Base-by-base conservation (phyloP, 805 yeast species). In the Yarrowia sp. region DNA sequence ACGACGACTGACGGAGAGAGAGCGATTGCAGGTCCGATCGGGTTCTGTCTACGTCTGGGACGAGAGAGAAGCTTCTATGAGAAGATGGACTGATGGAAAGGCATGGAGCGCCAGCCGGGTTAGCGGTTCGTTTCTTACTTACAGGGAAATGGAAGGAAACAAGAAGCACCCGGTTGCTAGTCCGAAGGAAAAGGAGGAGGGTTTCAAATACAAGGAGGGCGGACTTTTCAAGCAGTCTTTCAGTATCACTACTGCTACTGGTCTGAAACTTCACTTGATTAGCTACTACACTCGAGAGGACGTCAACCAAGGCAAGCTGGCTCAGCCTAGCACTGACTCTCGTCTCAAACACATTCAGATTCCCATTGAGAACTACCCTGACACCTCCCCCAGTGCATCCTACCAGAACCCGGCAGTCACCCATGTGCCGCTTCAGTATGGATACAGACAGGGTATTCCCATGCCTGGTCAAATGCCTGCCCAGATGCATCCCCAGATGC, bases 21-120 rank as follows among this genome's bases (percentile, higher is more conserved):
- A 89, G 75, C 77, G 90, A 45, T 74, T 80, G 16, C 79, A 78
- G 38, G 88, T 89, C 48, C 76, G 77, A 38, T 82, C 87, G 12
- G 91, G 91, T 8, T 81, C 87, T 3, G 83, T 89, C 1, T 89
- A 85, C 72, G 84, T 88, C 12, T 89, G 92, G 92, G 88, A 86
- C 75, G 93, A 89, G 75, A 79, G 82, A 16, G 88, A 86, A 72
- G 86, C 90, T 53, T 89, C 87, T 19, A 88, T 89, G 87, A 83
- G 86, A 72, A 78, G 93, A 49, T 89, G 94, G 93, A 89, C 93
- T 0, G 94, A 89, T 73, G 91, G 92, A 15, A 84, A 84, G 71
- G 82, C 85, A 43, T 89, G 94, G 93, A 82, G 86, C 70, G 90
- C 92, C 1, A 85, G 90, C 0, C 81, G 92, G 70, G 92, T 89